phyloP scores from a whole-genome alignment of 2,329 filamentous ascomycete genomes.

The Fusarium lateritium region DNA sequence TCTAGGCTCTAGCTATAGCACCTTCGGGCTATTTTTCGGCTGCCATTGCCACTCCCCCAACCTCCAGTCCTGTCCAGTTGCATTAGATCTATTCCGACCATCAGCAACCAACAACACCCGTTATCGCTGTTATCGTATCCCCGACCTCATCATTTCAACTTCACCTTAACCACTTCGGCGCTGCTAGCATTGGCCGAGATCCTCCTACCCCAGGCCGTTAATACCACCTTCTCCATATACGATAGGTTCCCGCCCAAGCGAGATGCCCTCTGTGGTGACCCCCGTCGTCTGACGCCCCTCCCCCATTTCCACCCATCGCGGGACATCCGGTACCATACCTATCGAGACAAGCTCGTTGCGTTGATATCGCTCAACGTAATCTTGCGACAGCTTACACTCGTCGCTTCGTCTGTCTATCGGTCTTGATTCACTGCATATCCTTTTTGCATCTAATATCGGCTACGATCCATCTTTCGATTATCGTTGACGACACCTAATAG shows the following conservation, averaged over 20 bases:
- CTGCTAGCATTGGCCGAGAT: neutral
- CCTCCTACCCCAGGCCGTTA: conserved; percentile 1
- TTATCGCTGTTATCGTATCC: conserved; percentile 34
- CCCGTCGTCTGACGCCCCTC: conserved; percentile 50
- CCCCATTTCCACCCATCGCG: conserved; percentile 38
- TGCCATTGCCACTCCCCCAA: conserved; percentile 16
- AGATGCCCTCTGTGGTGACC: conserved; percentile 47
- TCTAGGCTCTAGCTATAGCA: conserved; percentile 9
- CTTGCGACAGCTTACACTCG: conserved; percentile 12
- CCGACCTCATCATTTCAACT: conserved; percentile 10
- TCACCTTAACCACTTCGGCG: neutral
- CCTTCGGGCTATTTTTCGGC: conserved; percentile 11
- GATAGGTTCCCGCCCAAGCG: conserved; percentile 34
- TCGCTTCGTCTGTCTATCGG: neutral
- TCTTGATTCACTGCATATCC: neutral
- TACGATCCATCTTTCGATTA: neutral
- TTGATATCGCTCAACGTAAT: conserved; percentile 33
- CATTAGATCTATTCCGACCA: conserved; percentile 5
- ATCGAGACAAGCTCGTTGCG: conserved; percentile 35
- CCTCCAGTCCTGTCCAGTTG: conserved; percentile 11
- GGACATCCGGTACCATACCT: conserved; percentile 42
- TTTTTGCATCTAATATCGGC: neutral
- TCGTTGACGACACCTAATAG: conserved; percentile 10
- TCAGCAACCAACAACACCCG: conserved; percentile 30
- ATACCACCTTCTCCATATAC: conserved; percentile 32